These are phyloP conservation scores for Moesziomyces globuligerus DNA, from an alignment of 1,284 basidiomycete species.

Conservation along the genomic window DNA sequence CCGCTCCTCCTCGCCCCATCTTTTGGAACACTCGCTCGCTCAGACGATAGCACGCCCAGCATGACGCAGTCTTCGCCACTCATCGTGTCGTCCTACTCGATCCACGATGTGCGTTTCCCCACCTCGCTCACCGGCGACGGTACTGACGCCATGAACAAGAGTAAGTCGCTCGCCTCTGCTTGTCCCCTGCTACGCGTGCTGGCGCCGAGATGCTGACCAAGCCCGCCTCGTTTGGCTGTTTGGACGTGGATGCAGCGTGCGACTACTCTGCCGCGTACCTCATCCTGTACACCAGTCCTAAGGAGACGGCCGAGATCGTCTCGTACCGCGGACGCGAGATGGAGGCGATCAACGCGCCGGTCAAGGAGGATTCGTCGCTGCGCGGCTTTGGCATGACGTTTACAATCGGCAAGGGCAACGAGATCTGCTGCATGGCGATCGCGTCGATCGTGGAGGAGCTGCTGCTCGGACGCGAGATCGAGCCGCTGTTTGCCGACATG, in stretches of 20 bases:
- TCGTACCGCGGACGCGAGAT: constrained; percentile 43
- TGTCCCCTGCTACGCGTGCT: too few species aligned
- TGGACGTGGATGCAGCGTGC: constrained; percentile 66
- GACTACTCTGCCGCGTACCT: constrained; percentile 95
- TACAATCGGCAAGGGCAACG: constrained; percentile 71
- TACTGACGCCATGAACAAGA: constrained; percentile 90
- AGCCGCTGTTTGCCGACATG: constrained; percentile 87
- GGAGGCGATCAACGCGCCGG: constrained; percentile 46
- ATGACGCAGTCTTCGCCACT: constrained; percentile 40
- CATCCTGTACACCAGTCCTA: constrained; percentile 75
- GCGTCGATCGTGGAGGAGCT: constrained; percentile 72
- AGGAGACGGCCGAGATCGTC: constrained; percentile 31
- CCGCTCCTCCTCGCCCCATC: too few species aligned
- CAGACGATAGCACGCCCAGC: background rate
- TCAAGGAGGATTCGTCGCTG: constrained; percentile 66
- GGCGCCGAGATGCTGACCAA: background rate
- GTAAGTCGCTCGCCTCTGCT: constrained; percentile 31
- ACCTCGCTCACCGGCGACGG: constrained; percentile 78
- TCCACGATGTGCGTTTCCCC: constrained; percentile 44
- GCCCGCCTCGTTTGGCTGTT: background rate
- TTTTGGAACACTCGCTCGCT: background rate
- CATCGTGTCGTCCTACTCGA: constrained; percentile 47
- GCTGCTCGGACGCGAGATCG: constrained; percentile 83
- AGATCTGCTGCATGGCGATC: constrained; percentile 71
- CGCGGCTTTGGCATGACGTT: constrained; percentile 71